These are phyloP conservation scores for Aspergillus piperis DNA, from an alignment of 2,329 filamentous ascomycete species.

Conservation along the genomic window DNA sequence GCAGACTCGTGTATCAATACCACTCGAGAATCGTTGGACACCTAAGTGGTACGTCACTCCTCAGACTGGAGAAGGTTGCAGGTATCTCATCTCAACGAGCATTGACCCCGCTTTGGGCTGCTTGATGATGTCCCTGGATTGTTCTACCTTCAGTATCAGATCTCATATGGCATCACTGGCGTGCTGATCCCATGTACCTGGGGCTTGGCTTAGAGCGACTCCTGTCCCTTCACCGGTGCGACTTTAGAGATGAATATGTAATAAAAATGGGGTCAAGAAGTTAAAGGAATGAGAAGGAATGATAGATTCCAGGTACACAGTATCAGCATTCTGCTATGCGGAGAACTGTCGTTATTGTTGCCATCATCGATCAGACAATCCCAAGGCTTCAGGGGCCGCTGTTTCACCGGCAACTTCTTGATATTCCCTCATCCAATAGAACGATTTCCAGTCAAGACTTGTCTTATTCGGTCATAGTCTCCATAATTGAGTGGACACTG, in stretches of 20 bases:
- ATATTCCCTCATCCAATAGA: neutral
- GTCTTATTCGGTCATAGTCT: neutral
- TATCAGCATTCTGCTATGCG: neutral
- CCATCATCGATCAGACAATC: neutral
- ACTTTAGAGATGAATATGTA: neutral
- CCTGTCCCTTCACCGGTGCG: neutral
- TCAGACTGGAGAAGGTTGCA: neutral
- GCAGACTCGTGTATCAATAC: neutral
- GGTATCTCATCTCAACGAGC: neutral
- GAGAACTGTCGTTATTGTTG: neutral
- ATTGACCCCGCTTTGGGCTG: neutral
- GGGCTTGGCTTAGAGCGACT: neutral
- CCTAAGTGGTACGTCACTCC: neutral
- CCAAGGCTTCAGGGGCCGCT: neutral
- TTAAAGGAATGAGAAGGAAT: neutral
- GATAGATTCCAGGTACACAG: neutral
- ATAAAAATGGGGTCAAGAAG: neutral
- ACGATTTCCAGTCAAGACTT: neutral
- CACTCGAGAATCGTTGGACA: neutral
- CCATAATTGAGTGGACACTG: constrained; percentile 5
- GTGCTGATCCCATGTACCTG: neutral
- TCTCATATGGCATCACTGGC: constrained; percentile 2
- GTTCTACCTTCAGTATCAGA: neutral
- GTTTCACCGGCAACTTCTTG: neutral
- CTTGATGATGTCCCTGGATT: neutral